Percentiles rank a stretch among this genome's conserved stretches.
Evolutionary conservation across 352 stramenopile species (phyloP).

Genomic region (Aphanomyces astaci): DNA sequence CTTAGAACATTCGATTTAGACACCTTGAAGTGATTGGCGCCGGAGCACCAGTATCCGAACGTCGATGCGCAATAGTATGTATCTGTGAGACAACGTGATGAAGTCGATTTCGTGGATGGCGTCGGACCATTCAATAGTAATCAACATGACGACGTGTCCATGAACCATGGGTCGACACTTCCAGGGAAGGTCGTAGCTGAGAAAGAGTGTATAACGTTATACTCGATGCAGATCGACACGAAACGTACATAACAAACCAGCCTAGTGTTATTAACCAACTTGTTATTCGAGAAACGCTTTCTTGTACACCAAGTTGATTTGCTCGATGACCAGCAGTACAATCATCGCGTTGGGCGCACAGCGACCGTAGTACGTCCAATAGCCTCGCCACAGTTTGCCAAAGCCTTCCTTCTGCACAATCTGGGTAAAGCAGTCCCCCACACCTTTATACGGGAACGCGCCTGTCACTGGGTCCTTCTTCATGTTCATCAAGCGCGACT

Average conservation of each 20-base stretch:
- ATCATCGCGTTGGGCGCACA: slow-evolving; percentile 99
- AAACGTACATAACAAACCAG: too few species aligned
- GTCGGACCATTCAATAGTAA: not conserved
- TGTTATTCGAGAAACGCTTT: slow-evolving; percentile 33
- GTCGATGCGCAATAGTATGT: too few species aligned
- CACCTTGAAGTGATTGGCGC: not conserved
- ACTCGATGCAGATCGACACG: too few species aligned
- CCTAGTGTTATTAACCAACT: not conserved
- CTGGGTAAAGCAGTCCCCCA: slow-evolving; percentile 93
- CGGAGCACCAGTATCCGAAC: too few species aligned
- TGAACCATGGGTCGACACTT: not conserved
- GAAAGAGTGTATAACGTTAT: too few species aligned
- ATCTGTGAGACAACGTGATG: not conserved
- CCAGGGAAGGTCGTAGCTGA: not conserved
- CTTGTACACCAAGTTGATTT: slow-evolving; percentile 86
- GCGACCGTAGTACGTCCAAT: slow-evolving; percentile 97
- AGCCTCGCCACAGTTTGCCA: slow-evolving; percentile 94
- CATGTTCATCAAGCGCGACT: slow-evolving; percentile 98
- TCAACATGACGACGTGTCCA: too few species aligned
- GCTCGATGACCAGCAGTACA: slow-evolving; percentile 96
- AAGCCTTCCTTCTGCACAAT: slow-evolving; percentile 94
- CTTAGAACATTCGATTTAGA: not conserved
- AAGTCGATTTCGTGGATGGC: not conserved
- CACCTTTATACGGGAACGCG: slow-evolving; percentile 91
- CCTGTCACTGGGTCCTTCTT: slow-evolving; percentile 85